Evolutionary conservation across 371 early-diverging fungal genomes (phyloP).

Genomic region (Mortierella sp.): DNA sequence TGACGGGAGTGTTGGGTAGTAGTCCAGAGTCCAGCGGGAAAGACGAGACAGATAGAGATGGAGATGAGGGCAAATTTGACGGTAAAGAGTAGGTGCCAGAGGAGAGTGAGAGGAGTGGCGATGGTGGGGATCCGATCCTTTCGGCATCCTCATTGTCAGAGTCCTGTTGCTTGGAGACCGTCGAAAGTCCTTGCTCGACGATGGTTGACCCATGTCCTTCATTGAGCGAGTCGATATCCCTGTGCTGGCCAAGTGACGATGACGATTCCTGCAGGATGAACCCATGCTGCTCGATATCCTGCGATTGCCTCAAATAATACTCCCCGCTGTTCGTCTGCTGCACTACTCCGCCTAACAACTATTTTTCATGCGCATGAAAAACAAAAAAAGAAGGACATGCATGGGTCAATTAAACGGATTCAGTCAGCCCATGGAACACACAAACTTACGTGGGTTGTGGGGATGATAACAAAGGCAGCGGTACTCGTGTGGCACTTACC

Average conservation of each 20-base stretch:
- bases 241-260: background rate
- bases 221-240: background rate
- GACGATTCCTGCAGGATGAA: background rate
- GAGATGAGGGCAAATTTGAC: background rate
- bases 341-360: background rate
- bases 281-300: background rate
- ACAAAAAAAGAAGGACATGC: background rate
- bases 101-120: background rate
- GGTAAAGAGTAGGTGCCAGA: background rate
- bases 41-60: background rate
- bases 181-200: background rate
- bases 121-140: background rate
- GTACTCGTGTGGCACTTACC: background rate
- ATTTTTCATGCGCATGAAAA: constrained; percentile 11
- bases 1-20: background rate
- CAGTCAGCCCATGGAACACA: background rate
- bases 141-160: background rate
- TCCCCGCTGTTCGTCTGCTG: background rate
- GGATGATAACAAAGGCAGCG: background rate
- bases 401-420: background rate
- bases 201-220: too few relatives aligned
- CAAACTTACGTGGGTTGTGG: too few relatives aligned
- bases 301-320: constrained; percentile 2
- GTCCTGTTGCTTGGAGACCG: background rate
- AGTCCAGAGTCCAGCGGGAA: background rate